Evolutionary conservation across 2,329 filamentous ascomycete species (phyloP).

Genomic region (Elsinoe fawcettii): DNA sequence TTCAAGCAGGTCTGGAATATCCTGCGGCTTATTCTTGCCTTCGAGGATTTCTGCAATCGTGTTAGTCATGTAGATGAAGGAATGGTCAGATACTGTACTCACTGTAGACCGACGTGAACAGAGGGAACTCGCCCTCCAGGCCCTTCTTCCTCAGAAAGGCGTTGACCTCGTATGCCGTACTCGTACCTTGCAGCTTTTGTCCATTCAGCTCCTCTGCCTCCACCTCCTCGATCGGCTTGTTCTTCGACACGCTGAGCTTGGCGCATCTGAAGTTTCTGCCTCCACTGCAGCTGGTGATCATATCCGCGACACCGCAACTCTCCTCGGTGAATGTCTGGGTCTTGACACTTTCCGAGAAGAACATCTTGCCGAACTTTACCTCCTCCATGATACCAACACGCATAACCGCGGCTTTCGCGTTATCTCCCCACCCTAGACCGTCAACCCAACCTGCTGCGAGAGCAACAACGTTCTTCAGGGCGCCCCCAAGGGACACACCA

Average conservation of each 20-base stretch:
- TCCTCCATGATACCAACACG: slow-evolving; percentile 91
- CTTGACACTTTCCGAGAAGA: slow-evolving; percentile 76
- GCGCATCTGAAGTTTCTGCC: slow-evolving; percentile 93
- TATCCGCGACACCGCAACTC: slow-evolving; percentile 85
- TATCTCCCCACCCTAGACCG: slow-evolving; percentile 94
- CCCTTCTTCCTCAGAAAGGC: slow-evolving; percentile 73
- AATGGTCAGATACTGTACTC: slow-evolving; percentile 24
- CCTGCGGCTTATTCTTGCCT: slow-evolving; percentile 66
- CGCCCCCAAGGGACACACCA: slow-evolving; percentile 87
- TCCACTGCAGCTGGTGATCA: slow-evolving; percentile 88
- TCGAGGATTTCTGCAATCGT: slow-evolving; percentile 58
- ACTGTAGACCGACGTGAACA: slow-evolving; percentile 81
- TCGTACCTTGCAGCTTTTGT: slow-evolving; percentile 91
- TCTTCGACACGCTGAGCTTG: slow-evolving; percentile 74
- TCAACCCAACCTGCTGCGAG: slow-evolving; percentile 92
- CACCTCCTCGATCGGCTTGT: slow-evolving; percentile 74
- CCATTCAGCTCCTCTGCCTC: slow-evolving; percentile 87
- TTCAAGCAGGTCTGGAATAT: slow-evolving; percentile 62
- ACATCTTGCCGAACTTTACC: slow-evolving; percentile 89
- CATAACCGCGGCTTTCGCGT: slow-evolving; percentile 98
- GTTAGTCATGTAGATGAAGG: neutral
- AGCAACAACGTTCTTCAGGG: slow-evolving; percentile 94
- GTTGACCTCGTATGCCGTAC: slow-evolving; percentile 86
- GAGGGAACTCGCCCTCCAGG: slow-evolving; percentile 73
- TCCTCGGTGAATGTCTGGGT: slow-evolving; percentile 92